phyloP scores from a whole-genome alignment of 1,284 basidiomycete genomes.

The Kalmanozyma brasiliensis region DNA sequence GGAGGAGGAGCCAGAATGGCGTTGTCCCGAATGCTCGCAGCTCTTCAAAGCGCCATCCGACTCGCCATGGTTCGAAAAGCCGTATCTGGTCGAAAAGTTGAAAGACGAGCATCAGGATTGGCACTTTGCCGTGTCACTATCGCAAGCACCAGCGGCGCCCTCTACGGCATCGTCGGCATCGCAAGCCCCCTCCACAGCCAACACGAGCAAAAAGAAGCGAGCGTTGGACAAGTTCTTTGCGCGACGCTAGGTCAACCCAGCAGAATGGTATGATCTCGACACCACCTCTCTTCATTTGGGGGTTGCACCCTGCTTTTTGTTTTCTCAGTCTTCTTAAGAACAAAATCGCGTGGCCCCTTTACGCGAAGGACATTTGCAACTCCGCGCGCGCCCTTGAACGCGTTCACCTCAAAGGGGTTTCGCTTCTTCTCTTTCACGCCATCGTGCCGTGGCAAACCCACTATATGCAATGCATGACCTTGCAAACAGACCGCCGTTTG shows the following conservation, averaged over 20 bases:
- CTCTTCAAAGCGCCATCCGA: conserved; percentile 26
- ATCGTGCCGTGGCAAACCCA: too few species aligned
- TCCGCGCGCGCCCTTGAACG: too few species aligned
- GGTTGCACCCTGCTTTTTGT: conserved; percentile 32
- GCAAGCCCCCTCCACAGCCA: background rate
- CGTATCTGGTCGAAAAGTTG: conserved; percentile 39
- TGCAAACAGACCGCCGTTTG: too few species aligned
- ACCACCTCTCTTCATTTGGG: conserved; percentile 6
- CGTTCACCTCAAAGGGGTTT: too few species aligned
- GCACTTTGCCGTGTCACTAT: conserved; percentile 58
- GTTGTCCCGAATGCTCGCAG: conserved; percentile 49
- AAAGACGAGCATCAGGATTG: conserved; percentile 59
- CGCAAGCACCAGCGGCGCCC: conserved; percentile 24
- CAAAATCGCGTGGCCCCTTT: conserved; percentile 7
- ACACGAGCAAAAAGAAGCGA: conserved; percentile 28
- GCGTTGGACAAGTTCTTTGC: conserved; percentile 37
- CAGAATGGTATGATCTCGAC: background rate
- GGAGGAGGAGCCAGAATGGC: conserved; percentile 38
- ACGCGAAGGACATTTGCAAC: conserved; percentile 4
- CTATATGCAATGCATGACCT: too few species aligned
- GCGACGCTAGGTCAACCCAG: conserved; percentile 12
- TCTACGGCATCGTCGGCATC: conserved; percentile 1
- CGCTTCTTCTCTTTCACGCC: too few species aligned
- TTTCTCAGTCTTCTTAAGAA: background rate
- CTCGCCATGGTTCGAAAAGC: conserved; percentile 40